Evolutionary conservation across 352 stramenopile genomes (phyloP), one percentile per base, ranked within the genome.

Genomic region (Phytophthora pisi): DNA sequence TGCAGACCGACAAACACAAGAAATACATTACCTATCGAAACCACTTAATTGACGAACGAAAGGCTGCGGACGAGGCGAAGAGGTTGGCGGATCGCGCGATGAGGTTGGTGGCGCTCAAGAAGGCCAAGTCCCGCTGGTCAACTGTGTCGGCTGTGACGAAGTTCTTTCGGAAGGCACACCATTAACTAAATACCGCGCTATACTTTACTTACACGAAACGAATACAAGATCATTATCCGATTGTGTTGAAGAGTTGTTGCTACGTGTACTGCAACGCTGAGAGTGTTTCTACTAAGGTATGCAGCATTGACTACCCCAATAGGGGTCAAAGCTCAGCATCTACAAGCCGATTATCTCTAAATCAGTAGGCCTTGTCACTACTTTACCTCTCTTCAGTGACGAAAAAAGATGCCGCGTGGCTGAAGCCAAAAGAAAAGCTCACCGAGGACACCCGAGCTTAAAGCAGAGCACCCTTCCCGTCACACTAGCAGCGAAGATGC

Each of bases 401-500:
- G 24, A n/a, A 38, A 40, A 59, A 34, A 11, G 2, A 13, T 24
- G 64, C 64, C 51, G 42, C 58, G 64, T 64, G 64, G 49, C 65
- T 26, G 15, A 64, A 64, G 20, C 30, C 23, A 11, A 54, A 40
- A 66, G 6, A 43, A 58, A 60, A 64, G 47, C 46, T 51, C 36
- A 46, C 15, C 16, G 20, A 62, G 45, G 28, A 57, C 10, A 15
- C 43, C n/a, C 20, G 18, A 51, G 9, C 15, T 10, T n/a, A n/a
- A 16, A 42, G 34, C 43, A 20, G 45, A 8, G 18, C 24, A 18
- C 16, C 26, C 1, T 16, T 30, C 23, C 7, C n/a, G 20, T 31
- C 57, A 74, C 9, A 43, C 40, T 20, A 46, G 15, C 40, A 46
- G 40, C 40, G 40, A 46, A 8, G 18, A 95, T 95, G 85, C 74